Base-by-base conservation (phyloP, 441 rosid genomes). In the Lepidium campestre region DNA sequence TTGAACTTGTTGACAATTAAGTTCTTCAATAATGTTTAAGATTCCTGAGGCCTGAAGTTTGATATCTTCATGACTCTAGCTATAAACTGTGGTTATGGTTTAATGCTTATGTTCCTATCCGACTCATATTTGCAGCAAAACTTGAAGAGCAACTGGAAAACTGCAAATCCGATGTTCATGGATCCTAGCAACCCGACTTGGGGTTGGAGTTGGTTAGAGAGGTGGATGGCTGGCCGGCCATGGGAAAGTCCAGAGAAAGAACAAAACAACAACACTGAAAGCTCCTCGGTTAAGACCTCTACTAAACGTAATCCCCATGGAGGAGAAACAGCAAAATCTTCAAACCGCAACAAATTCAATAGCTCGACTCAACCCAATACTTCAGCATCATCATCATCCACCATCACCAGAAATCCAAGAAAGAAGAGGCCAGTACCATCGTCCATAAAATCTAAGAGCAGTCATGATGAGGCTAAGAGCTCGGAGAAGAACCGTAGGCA, bases 221-320 rank as follows among this genome's bases (percentile, higher is more conserved):
- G 90, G 50, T 85, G 93, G 99, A 86, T 85, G 87, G 89, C 97
- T 61, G 84, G 93, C 5, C 84, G 83, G 71, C 90, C 97, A 70
- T 87, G 96, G 91, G 97, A 93, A 66, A 77, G 72, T 74, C 74
- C 77, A 13, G 75, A 78, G 67, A 54, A 39, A 41, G 60, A 80
- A 4, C 87, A 84, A 57, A 87, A 79, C 59, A 65, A 45, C 53
- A 71, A 67, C 48, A 73, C 72, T 4, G 84, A 82, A 61, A 78
- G 60, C 11, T 77, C 84, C 39, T 84, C 89, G 4, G 62, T 76
- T 12, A 89, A 84, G 72, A 73, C 76, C 54, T 40, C 74, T 13
- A 71, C 79, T 18, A 76, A 62, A 73, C 63, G 73, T 40, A 65
- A 69, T 67, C 60, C 67, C 15, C 45, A 66, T 4, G 89, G 71